Evolutionary conservation across 2,329 filamentous ascomycete species (phyloP), one percentile per base, ranked within the genome.

Genomic region (Conoideocrella luteorostrata): DNA sequence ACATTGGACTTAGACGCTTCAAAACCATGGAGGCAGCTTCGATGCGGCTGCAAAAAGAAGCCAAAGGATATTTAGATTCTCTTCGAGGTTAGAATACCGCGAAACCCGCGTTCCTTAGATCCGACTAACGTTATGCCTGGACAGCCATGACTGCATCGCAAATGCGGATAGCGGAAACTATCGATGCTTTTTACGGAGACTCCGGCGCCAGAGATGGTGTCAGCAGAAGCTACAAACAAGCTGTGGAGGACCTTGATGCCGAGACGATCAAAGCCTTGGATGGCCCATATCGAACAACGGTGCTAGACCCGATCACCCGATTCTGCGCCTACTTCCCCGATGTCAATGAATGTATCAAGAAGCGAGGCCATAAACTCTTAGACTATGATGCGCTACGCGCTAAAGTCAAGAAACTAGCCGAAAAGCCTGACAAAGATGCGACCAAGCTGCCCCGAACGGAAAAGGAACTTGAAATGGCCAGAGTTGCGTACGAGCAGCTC

Each of bases 261-360:
- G 94, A 98, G 67, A 98, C 93, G 1, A 96, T 98, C 68, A 98
- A 98, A 67, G 93, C 93, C 6, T 75, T 98, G 51, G 93, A 98
- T 66, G 93, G 93, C 4, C 94, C 93, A 37, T 98, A 96, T 69
- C 80, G 86, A 66, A 86, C 86, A 34, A 97, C 93, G 5, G 93
- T 98, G 22, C 77, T 98, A 38, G 93, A 98, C 56, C 93, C 93
- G 33, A 98, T 98, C 63, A 84, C 84, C 51, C 81, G 90, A 52
- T 98, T 97, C 72, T 97, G 91, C 71, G 88, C 88, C 54, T 98
- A 98, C 71, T 98, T 98, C 66, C 91, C 93, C 26, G 93, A 98
- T 64, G 90, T 98, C 61, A 98, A 98, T 68, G 89, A 96, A 71
- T 96, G 91, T 68, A 96, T 98, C 68, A 98, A 97, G 72, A 98